phyloP scores from a whole-genome alignment of 192 early-diverging fungal species.

The Globomyces pollinis-pini region DNA sequence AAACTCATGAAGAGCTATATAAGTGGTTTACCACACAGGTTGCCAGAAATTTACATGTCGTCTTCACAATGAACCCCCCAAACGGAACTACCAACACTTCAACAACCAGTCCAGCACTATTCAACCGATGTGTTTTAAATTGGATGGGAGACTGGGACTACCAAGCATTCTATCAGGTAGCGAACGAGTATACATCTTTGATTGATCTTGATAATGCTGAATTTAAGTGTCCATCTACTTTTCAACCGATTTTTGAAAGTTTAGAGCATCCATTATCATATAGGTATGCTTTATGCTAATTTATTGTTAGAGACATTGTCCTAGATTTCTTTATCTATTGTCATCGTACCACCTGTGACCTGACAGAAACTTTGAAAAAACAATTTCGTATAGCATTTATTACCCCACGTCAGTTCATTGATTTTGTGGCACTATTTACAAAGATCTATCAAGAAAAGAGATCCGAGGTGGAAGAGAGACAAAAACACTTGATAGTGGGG shows the following conservation, averaged over 20 bases:
- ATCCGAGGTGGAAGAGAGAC: constrained; percentile 93
- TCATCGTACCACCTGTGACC: not conserved
- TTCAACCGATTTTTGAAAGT: constrained; percentile 43
- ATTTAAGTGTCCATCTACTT: not conserved
- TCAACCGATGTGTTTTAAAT: constrained; percentile 99
- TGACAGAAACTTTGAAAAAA: not conserved
- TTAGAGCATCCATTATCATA: constrained; percentile 64
- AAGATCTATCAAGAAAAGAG: constrained; percentile 86
- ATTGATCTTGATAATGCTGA: constrained; percentile 73
- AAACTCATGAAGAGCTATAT: constrained; percentile 91
- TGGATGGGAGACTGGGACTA: constrained; percentile 99
- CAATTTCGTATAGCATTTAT: constrained; percentile 27
- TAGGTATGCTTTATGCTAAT: constrained; percentile 76
- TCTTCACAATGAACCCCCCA: constrained; percentile 99
- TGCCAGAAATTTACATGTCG: constrained; percentile 93
- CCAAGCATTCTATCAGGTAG: constrained; percentile 97
- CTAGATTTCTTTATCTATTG: not conserved
- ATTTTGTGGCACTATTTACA: constrained; percentile 92
- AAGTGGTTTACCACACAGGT: constrained; percentile 98
- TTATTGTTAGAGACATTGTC: constrained; percentile 90
- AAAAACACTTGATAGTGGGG: constrained; percentile 96
- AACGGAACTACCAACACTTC: constrained; percentile 83
- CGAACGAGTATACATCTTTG: constrained; percentile 85
- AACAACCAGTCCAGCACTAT: constrained; percentile 96
- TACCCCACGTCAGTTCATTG: constrained; percentile 97